Percentiles rank a stretch among this genome's conserved stretches.
phyloP scores from a whole-genome alignment of 129 eudicot species.

The Pseudognaphalium luteoalbum region DNA sequence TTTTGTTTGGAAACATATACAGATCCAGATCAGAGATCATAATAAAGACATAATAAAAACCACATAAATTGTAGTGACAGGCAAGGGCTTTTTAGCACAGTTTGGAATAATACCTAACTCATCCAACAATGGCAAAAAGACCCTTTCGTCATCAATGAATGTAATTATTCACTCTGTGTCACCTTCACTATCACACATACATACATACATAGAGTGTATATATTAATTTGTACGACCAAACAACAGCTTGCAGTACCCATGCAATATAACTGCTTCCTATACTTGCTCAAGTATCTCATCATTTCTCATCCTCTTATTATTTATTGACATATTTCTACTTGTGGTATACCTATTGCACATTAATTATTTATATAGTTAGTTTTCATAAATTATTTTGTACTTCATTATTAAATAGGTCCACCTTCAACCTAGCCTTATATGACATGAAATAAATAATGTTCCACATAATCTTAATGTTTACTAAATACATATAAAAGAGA shows the following conservation, averaged over 20 bases:
- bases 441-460: neutral
- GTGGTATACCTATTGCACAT: conserved; percentile 21
- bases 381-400: neutral
- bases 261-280: conserved; percentile 40
- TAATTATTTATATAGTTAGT: conserved; percentile 1
- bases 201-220: conserved; percentile 12
- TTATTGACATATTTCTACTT: conserved; percentile 33
- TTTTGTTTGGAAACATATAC: conserved; percentile 13
- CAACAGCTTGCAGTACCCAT: conserved; percentile 41
- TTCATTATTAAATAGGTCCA: neutral
- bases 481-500: no score
- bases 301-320: conserved; percentile 30
- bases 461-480: no score
- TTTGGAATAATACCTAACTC: conserved; percentile 48
- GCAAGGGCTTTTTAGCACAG: conserved; percentile 49
- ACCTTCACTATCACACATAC: conserved; percentile 15
- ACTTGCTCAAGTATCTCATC: conserved; percentile 39
- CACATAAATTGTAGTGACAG: conserved; percentile 42
- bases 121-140: conserved; percentile 38
- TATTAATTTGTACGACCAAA: conserved; percentile 34
- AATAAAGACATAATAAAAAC: conserved; percentile 1
- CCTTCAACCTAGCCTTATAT: neutral
- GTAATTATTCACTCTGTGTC: conserved; percentile 43
- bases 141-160: conserved; percentile 45
- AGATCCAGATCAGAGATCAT: neutral